Percentiles rank a stretch among this genome's conserved stretches.
phyloP scores from a whole-genome alignment of 495 filamentous ascomycete genomes.

The Aspergillus coremiiformis region DNA sequence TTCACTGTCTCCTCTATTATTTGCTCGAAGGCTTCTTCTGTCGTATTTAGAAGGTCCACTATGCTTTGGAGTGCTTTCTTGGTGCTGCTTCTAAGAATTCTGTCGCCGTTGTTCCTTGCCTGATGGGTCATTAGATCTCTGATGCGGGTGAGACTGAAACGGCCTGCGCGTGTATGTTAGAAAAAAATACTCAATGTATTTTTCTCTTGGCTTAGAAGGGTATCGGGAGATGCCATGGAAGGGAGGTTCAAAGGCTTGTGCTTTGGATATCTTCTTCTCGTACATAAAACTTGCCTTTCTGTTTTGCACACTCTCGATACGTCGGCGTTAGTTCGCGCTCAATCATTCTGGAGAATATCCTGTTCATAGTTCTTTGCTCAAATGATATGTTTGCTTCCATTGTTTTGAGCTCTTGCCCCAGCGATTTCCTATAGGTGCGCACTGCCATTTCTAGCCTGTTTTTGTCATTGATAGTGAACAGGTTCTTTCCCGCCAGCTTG shows the following conservation, averaged over 20 bases:
- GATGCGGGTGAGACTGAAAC: background rate
- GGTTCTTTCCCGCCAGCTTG: background rate
- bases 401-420: slow-evolving; percentile 12
- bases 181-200: background rate
- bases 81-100: background rate
- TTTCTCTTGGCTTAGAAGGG: too few relatives aligned
- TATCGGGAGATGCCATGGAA: too few relatives aligned
- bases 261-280: too few relatives aligned
- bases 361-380: slow-evolving; percentile 6
- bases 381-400: slow-evolving; percentile 11
- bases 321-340: background rate
- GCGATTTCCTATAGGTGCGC: background rate
- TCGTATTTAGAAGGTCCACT: background rate
- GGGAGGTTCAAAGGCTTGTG: too few relatives aligned
- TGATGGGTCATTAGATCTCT: background rate
- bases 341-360: slow-evolving; percentile 3
- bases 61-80: background rate
- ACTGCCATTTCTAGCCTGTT: background rate
- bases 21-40: background rate
- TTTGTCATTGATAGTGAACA: background rate
- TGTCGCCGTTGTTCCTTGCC: background rate
- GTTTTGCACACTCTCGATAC: slow-evolving; percentile 6
- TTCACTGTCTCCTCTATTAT: background rate
- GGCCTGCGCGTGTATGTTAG: background rate
- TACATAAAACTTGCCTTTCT: slow-evolving; percentile 8